A percentile compares a stretch with the other conserved stretches of the same genome.
Evolutionary conservation across 2,329 filamentous ascomycete species (phyloP).

Genomic region (Sclerotinia trifoliorum): DNA sequence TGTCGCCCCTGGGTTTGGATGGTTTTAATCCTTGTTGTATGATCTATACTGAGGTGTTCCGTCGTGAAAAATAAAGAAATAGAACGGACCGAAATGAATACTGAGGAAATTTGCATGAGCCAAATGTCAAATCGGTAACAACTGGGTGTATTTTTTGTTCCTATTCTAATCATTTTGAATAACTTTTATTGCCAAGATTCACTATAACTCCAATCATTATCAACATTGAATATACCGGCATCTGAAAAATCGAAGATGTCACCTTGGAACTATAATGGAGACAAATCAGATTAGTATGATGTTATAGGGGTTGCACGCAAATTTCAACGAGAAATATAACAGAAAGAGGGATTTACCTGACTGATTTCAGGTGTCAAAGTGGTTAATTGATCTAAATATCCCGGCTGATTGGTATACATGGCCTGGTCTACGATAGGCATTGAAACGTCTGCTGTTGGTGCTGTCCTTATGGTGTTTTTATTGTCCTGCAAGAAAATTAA

Average conservation of each 20-base stretch:
- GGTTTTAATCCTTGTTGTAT: background rate
- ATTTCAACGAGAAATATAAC: background rate
- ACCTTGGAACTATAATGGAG: slow-evolving; percentile 5
- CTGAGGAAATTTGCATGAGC: background rate
- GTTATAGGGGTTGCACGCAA: background rate
- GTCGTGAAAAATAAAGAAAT: background rate
- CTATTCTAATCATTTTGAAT: background rate
- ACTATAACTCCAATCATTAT: slow-evolving; percentile 17
- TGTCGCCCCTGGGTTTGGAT: background rate
- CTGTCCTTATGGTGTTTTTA: background rate
- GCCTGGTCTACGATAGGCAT: slow-evolving; percentile 2
- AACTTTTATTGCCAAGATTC: slow-evolving; percentile 12
- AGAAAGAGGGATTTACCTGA: slow-evolving; percentile 6
- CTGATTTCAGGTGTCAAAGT: background rate
- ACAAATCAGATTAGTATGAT: background rate
- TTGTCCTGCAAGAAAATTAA: background rate
- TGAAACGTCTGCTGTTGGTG: background rate
- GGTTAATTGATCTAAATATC: background rate
- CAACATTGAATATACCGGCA: background rate
- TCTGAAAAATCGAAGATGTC: slow-evolving; percentile 14
- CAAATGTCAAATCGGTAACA: background rate
- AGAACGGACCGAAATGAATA: background rate
- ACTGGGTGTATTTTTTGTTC: background rate
- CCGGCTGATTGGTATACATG: slow-evolving; percentile 5
- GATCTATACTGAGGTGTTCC: background rate